Evolutionary conservation across 2,329 filamentous ascomycete species (phyloP), one percentile per base, ranked within the genome.

Genomic region (Colletotrichum sp.): DNA sequence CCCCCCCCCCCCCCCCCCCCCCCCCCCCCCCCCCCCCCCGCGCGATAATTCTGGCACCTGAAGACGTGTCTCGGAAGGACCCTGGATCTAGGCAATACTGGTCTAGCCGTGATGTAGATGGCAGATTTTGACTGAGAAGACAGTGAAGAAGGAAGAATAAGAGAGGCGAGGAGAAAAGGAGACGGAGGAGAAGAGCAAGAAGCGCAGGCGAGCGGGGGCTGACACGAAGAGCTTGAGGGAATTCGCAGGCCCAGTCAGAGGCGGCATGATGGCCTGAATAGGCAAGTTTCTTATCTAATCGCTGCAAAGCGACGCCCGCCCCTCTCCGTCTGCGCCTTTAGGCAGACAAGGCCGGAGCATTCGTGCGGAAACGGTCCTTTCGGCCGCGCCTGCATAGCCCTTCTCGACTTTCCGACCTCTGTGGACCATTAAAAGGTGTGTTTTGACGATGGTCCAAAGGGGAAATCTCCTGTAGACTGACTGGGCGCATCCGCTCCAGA

Each of bases 231-330:
- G 30, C 18, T 21, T 44, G 36, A 8, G 6, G 8, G 36, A 39
- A 28, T 52, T 55, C 21, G 18, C 60, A 57, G 64, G 59, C 44
- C 73, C 74, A 76, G 74, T 76, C 74, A 76, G 57, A 65, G 44
- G 32, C 28, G 12, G 66, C 70, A 24, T 69, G 55, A 55, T 73
- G 70, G 59, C 74, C 74, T 76, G 70, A 74, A 76, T 74, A 74
- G 74, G 74, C 74, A 76, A 65, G 44, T 76, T 60, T 24, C 65
- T 76, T 76, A 76, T 76, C 74, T 73, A 69, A 76, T 76, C 74
- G 26, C 70, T 39, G 18, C 21, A 32, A 24, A 18, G 16, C 13
- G 36, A 72, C 63, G 26, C 26, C 32, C 49, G 21, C 52, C 63
- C 63, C 44, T 57, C 44, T 59, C 36, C 18, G 8, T 39, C 24